These are phyloP conservation scores for Verbena officinalis DNA, from an alignment of 257 asterid species.

Conservation along the genomic window DNA sequence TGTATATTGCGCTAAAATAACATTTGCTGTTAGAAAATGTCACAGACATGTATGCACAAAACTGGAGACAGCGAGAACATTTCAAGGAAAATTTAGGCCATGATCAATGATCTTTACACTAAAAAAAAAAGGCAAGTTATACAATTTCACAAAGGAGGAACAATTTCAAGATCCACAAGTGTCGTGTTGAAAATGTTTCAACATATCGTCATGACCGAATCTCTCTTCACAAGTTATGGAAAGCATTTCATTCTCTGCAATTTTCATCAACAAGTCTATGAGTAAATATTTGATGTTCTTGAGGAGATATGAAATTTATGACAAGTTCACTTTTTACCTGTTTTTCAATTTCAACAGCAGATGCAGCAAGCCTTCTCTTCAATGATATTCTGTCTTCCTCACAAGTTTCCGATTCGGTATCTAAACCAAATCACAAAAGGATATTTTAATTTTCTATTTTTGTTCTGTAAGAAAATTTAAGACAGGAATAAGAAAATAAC, in stretches of 20 bases:
- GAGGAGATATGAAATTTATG: slow-evolving; percentile 13
- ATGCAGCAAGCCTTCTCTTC: slow-evolving; percentile 78
- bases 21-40: slow-evolving; percentile 8
- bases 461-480: slow-evolving; percentile 8
- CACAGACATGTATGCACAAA: slow-evolving; percentile 9
- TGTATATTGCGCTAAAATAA: slow-evolving; percentile 6
- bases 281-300: slow-evolving; percentile 12
- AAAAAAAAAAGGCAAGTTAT: neutral
- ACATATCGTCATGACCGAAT: slow-evolving; percentile 22
- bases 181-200: slow-evolving; percentile 22
- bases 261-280: slow-evolving; percentile 23
- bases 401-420: slow-evolving; percentile 66
- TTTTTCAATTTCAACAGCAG: slow-evolving; percentile 79
- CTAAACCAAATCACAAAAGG: slow-evolving; percentile 43
- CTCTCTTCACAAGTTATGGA: slow-evolving; percentile 42
- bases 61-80: neutral
- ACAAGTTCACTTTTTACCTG: slow-evolving; percentile 64
- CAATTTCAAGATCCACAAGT: slow-evolving; percentile 21
- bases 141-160: slow-evolving; percentile 19
- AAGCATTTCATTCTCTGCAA: slow-evolving; percentile 94
- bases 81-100: slow-evolving; percentile 8
- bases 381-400: slow-evolving; percentile 64
- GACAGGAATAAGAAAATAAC: slow-evolving; percentile 4
- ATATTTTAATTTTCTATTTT: neutral
- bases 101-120: slow-evolving; percentile 17